Percentiles rank a stretch among this genome's conserved stretches.
phyloP scores from a whole-genome alignment of 2,329 filamentous ascomycete species.

The Botryotinia convoluta region DNA sequence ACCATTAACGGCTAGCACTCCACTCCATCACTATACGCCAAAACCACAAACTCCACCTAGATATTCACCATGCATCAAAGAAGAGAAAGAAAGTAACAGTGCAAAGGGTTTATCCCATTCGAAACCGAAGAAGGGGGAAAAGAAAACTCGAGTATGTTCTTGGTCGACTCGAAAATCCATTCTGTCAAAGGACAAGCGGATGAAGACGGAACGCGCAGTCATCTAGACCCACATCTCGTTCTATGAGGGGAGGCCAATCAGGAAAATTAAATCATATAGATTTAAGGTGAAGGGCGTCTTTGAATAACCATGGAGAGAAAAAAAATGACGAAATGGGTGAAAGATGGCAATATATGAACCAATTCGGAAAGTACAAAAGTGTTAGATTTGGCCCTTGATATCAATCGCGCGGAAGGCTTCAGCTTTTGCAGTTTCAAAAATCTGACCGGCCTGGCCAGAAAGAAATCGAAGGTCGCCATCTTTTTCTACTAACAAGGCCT shows the following conservation, averaged over 20 bases:
- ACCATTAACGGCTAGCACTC: constrained; percentile 13
- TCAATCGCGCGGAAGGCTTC: constrained; percentile 84
- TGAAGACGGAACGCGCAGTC: constrained; percentile 2
- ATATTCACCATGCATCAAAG: constrained; percentile 18
- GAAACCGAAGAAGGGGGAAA: constrained; percentile 13
- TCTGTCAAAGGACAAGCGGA: constrained; percentile 14
- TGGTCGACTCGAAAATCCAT: constrained; percentile 15
- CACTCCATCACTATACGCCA: background rate
- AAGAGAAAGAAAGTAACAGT: background rate
- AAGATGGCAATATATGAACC: constrained; percentile 21
- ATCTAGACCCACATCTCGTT: constrained; percentile 17
- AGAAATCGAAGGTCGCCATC: constrained; percentile 71
- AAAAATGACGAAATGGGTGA: constrained; percentile 21
- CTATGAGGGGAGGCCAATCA: constrained; percentile 5
- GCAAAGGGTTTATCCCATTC: constrained; percentile 7
- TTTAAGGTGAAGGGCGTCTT: background rate
- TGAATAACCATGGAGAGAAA: constrained; percentile 15
- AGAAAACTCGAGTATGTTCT: constrained; percentile 9
- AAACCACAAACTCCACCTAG: constrained; percentile 6
- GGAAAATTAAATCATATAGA: constrained; percentile 4
- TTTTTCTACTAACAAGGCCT: constrained; percentile 74
- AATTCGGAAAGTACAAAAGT: constrained; percentile 24
- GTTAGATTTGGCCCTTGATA: constrained; percentile 91
- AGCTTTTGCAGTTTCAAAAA: constrained; percentile 72
- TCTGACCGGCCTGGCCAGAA: constrained; percentile 66